Evolutionary conservation across 2,329 filamentous ascomycete species (phyloP).

Genomic region (Triangularia setosa): DNA sequence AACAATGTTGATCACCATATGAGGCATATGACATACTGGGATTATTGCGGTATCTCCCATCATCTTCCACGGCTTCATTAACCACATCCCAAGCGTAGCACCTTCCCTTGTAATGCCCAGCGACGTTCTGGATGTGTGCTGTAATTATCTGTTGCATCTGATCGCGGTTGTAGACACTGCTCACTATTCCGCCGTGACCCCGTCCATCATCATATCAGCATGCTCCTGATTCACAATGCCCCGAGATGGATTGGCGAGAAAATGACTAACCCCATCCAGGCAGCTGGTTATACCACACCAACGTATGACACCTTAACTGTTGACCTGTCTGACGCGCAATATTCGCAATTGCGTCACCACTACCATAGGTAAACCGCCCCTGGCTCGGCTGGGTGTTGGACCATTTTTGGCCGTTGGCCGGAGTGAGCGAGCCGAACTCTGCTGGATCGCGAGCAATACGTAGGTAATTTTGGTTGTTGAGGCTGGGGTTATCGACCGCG

Average conservation of each 20-base stretch:
- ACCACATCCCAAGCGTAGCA: constrained; percentile 17
- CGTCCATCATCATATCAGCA: not conserved
- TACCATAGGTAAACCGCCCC: constrained; percentile 54
- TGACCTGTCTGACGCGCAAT: constrained; percentile 45
- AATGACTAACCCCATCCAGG: constrained; percentile 49
- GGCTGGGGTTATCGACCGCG: constrained; percentile 56
- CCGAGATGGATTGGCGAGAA: too few relatives aligned
- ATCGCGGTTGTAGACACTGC: constrained; percentile 7
- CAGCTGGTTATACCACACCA: constrained; percentile 48
- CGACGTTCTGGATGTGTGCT: constrained; percentile 15
- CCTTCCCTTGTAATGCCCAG: constrained; percentile 11
- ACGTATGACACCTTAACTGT: constrained; percentile 58
- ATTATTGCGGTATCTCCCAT: constrained; percentile 13
- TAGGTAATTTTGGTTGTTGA: constrained; percentile 51
- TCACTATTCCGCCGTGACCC: not conserved
- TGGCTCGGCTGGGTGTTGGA: constrained; percentile 54
- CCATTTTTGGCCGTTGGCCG: constrained; percentile 62
- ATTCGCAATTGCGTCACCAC: constrained; percentile 49
- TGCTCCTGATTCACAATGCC: too few relatives aligned
- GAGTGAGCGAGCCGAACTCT: constrained; percentile 62
- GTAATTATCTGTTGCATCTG: constrained; percentile 18
- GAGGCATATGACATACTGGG: constrained; percentile 11
- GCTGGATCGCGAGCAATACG: constrained; percentile 47
- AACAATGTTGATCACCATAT: not conserved
- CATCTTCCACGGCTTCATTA: constrained; percentile 16